Base-by-base conservation (phyloP, 1,284 basidiomycete genomes). In the Rugosomyces carneus region DNA sequence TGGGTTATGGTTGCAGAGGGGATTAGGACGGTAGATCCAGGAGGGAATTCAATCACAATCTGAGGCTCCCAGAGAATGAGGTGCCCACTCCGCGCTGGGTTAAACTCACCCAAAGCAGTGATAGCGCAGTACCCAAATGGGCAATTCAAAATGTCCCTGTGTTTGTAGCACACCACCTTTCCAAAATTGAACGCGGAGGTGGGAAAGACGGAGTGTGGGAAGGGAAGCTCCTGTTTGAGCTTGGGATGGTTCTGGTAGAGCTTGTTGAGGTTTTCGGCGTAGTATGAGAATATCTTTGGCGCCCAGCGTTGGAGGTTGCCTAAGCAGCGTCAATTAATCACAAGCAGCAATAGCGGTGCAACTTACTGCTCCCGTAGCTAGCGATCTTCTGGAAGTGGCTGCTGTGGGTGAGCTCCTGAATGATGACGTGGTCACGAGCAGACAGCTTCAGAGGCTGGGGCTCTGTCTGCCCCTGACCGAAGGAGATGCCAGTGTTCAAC, bases 1-100 rank as follows among this genome's bases (percentile, higher is more conserved):
- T 48, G 46, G 2, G 21, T 13, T 2, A 48, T n/a, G 5, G 29
- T 20, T 7, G 13, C 40, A 8, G 36, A 48, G 7, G 37, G 42
- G 11, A 48, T 24, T 15, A 35, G n/a, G 13, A 35, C n/a, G 6
- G 16, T 15, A 13, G 32, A 35, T 5, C 32, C 32, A 26, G 24
- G n/a, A n/a, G n/a, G n/a, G n/a, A n/a, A n/a, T n/a, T n/a, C n/a
- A n/a, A n/a, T n/a, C n/a, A n/a, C n/a, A 26, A 26, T 26, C 24
- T 26, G 24, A 10, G 24, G 24, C 24, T 26, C 24, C 24, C 24
- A 35, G 16, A 35, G 32, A 35, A 35, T 35, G 13, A 35, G 32
- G 32, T 35, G 32, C 6, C 32, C 32, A n/a, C 32, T 13, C 13
- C n/a, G 5, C 4, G 5, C 5, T 5, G 32, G 32, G 13, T 35